Evolutionary conservation across 257 asterid genomes (phyloP), one percentile per base, ranked within the genome.

Genomic region (Fraxinus cuspidata): DNA sequence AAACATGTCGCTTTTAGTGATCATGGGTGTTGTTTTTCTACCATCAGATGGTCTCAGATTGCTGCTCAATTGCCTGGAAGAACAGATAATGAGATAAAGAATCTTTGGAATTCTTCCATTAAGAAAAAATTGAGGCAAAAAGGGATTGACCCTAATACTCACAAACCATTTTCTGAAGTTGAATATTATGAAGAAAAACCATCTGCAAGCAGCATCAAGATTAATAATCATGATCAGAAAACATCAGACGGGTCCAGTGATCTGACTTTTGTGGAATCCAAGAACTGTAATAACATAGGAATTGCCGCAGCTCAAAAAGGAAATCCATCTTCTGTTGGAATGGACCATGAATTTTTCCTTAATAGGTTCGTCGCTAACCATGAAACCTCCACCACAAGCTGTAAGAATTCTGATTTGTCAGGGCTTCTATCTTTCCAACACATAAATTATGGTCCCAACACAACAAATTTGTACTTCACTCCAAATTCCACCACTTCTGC

Each of bases 1-100:
- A 12, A 42, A 42, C 16, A 5, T 23, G 15, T 70, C 5, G 11
- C 38, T n/a, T 78, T n/a, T 42, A n/a, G 1, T 27, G 19, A 2
- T 29, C 6, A 12, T 3, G 69, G 35, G 31, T 27, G 69, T 63
- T 3, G 21, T 25, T 63, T 23, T 21, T 63, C 3, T 23, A 23
- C 15, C 1, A 10, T 19, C 82, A 94, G 98, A 81, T 92, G 98
- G 98, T 92, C 98, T 0, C 98, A 94, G 70, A 94, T 94, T 25
- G 97, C 98, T 0, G 91, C 97, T 0, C 91, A 93, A 38, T 70
- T 94, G 76, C 97, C 97, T 0, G 97, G 98, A 37, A 88, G 98
- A 77, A 94, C 98, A 0, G 98, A 94, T 80, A 94, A 94, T 21
- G 98, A 94, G 25, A 94, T 94, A 71, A 94, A 94, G 90, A 94